Evolutionary conservation across 768 basidiomycete species (phyloP), one percentile per base, ranked within the genome.

Genomic region (Russula lepida): DNA sequence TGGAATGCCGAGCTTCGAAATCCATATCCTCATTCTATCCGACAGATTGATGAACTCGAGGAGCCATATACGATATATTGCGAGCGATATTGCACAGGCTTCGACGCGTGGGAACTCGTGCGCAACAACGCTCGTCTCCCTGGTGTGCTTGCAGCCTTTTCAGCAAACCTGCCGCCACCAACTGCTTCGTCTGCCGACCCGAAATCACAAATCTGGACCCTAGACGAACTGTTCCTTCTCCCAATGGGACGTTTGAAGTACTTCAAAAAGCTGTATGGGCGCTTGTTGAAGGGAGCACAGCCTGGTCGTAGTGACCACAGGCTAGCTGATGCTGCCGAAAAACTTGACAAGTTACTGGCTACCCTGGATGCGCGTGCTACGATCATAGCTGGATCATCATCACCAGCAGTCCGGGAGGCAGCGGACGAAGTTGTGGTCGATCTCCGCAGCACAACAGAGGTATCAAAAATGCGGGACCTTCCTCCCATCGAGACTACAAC

Each of bases 41-140:
- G 43, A 35, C 72, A 98, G 95, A 92, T 98, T 66, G 89, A 93
- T 64, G 95, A 99, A 69, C 77, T 99, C 33, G 88, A 90, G 57
- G 79, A 77, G 11, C 91, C 97, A 3, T 99, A 99, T 72, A 84
- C 83, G 54, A 81, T 78, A 44, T 99, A 95, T 73, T 83, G 84
- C 66, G 76, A 79, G 43, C 85, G 83, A 63, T 95, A 82, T 69
- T 76, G 80, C 58, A 71, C 75, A 59, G 92, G 89, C 2, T 98
- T 95, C 69, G 93, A 98, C 71, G 71, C 72, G 2, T 98, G 89
- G 88, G 79, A 83, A 9, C 86, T 88, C 15, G 86, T 98, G 54
- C 81, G 81, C 65, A 79, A 80, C 47, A 98, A 98, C 72, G 48
- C 80, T 1, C 84, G 86, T 37, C 81, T 99, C 23, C 76, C 78